Conservation (phyloP, 2,329 filamentous ascomycete genomes). For the Trematosphaeria pertusa region DNA sequence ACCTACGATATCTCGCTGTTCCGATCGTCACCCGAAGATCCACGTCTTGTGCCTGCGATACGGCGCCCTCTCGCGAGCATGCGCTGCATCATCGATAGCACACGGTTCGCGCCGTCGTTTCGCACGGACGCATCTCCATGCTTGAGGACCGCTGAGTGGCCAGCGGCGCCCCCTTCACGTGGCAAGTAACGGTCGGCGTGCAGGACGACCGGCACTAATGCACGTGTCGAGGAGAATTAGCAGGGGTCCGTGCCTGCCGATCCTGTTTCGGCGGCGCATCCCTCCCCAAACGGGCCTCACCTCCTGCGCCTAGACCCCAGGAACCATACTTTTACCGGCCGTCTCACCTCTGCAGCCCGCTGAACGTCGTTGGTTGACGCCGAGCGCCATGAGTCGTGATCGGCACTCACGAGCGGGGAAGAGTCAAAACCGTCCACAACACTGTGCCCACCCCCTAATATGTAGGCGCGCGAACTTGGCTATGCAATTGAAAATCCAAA, state of each 20-base stretch:
- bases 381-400: conserved; percentile 3
- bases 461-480: background rate
- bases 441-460: conserved; percentile 8
- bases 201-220: conserved; percentile 11
- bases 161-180: conserved; percentile 1
- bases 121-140: background rate
- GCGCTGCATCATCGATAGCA: too few relatives aligned
- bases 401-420: conserved; percentile 3
- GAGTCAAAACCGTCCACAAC: conserved; percentile 1
- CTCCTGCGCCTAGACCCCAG: conserved; percentile 4
- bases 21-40: too few relatives aligned
- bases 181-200: conserved; percentile 1
- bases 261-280: conserved; percentile 1
- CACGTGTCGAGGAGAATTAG: conserved; percentile 5
- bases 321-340: conserved; percentile 2
- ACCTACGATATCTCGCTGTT: too few relatives aligned
- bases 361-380: background rate
- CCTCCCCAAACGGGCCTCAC: conserved; percentile 5
- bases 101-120: background rate
- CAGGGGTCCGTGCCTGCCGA: conserved; percentile 8
- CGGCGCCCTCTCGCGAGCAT: too few relatives aligned
- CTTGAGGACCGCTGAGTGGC: background rate
- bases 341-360: conserved; percentile 1
- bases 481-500: background rate
- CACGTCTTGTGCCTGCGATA: too few relatives aligned